A percentile compares a stretch with the other conserved stretches of the same genome.
Evolutionary conservation across 2,329 filamentous ascomycete genomes (phyloP).

Genomic region (Colletotrichum spaethianum): DNA sequence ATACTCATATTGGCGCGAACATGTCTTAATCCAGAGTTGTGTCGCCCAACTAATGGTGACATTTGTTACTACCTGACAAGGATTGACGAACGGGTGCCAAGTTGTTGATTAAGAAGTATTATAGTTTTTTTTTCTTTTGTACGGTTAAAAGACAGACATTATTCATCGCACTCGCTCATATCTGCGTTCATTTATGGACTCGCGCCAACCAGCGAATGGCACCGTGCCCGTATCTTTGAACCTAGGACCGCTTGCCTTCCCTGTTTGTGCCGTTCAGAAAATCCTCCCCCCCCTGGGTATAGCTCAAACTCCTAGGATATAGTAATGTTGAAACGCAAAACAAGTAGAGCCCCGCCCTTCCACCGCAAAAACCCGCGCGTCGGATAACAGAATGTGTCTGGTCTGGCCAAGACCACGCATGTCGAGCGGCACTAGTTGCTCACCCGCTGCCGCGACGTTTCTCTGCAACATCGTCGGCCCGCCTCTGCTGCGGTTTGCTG

Average conservation of each 20-base stretch:
- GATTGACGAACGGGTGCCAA: not conserved
- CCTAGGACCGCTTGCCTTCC: not conserved
- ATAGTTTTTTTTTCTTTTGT: not conserved
- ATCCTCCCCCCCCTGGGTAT: constrained; percentile 31
- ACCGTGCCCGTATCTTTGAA: not conserved
- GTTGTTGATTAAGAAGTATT: not conserved
- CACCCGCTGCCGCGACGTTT: constrained; percentile 10
- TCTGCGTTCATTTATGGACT: not conserved
- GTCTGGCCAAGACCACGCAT: not conserved
- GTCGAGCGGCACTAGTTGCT: not conserved
- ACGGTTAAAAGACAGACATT: not conserved
- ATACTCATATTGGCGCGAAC: not conserved
- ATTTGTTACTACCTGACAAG: too few relatives aligned
- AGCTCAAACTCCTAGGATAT: constrained; percentile 7
- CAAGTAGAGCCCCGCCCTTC: not conserved
- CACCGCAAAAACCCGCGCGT: not conserved
- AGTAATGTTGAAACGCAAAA: not conserved
- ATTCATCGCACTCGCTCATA: not conserved
- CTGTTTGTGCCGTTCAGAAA: not conserved
- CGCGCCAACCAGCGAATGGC: not conserved
- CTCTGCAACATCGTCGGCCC: not conserved
- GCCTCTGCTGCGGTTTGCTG: constrained; percentile 4
- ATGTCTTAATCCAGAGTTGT: not conserved
- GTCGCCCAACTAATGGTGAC: too few relatives aligned
- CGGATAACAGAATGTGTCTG: not conserved